Percentiles rank a stretch among this genome's conserved stretches.
Evolutionary conservation across 768 basidiomycete species (phyloP).

Genomic region (Lentinula raphanica): DNA sequence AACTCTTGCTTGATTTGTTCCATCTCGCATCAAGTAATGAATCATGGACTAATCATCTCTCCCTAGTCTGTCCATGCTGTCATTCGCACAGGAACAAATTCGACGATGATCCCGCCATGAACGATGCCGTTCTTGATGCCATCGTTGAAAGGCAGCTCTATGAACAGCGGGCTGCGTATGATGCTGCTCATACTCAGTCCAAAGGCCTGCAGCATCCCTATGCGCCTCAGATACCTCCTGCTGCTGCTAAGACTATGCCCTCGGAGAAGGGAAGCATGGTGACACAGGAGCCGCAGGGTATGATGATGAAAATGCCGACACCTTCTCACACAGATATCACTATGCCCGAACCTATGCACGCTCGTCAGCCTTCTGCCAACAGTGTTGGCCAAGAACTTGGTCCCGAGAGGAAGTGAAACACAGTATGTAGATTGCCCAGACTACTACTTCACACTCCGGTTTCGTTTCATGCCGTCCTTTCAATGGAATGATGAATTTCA

Average conservation of each 20-base stretch:
- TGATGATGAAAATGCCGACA: background rate
- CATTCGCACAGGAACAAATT: background rate
- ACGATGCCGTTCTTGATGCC: background rate
- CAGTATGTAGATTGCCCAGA: no score
- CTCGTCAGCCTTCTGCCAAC: background rate
- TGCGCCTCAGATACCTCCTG: background rate
- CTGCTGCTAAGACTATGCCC: background rate
- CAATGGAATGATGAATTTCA: no score
- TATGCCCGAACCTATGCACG: background rate
- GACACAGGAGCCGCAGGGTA: background rate
- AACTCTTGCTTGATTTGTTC: background rate
- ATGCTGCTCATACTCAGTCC: background rate
- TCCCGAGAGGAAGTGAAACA: no score
- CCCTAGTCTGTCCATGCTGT: conserved; percentile 2
- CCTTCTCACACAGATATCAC: background rate
- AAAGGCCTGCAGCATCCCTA: background rate
- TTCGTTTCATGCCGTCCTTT: no score
- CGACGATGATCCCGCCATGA: background rate
- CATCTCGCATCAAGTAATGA: background rate
- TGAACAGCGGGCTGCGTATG: background rate
- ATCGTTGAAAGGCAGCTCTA: conserved; percentile 3
- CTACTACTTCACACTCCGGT: no score
- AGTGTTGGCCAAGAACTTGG: background rate
- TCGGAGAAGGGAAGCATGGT: background rate
- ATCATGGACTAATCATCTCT: background rate